phyloP scores from a whole-genome alignment of 306 rosid species.

The Trifolium dubium region DNA sequence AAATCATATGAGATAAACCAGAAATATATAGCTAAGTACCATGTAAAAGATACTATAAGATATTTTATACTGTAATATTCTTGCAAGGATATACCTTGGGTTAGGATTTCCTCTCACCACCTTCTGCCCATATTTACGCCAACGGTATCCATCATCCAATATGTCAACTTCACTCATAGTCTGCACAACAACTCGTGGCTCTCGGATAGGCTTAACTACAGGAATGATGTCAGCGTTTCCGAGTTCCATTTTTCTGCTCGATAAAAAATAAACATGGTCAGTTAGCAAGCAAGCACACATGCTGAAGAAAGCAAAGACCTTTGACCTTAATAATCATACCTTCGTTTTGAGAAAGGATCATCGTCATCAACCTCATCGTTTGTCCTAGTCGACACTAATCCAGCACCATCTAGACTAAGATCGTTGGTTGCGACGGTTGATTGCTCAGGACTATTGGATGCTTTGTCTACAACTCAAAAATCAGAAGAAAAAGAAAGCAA shows the following conservation, averaged over 20 bases:
- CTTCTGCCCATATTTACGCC: conserved; percentile 99
- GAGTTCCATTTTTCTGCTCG: conserved; percentile 81
- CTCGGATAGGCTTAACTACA: conserved; percentile 89
- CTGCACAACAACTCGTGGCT: conserved; percentile 98
- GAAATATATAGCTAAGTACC: background rate
- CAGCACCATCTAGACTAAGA: conserved; percentile 63
- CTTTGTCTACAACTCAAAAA: conserved; percentile 60
- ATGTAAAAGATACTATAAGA: too few relatives aligned
- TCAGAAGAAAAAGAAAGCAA: conserved; percentile 27
- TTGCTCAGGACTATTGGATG: conserved; percentile 60
- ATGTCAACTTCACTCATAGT: conserved; percentile 97
- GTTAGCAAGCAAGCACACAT: conserved; percentile 37
- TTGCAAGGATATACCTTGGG: conserved; percentile 67
- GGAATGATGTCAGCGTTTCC: conserved; percentile 74
- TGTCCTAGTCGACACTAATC: conserved; percentile 54
- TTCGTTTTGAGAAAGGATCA: conserved; percentile 81
- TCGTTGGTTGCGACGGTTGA: conserved; percentile 60
- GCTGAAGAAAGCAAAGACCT: conserved; percentile 28
- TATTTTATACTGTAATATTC: too few relatives aligned
- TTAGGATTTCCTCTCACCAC: conserved; percentile 99
- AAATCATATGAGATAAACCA: conserved; percentile 34
- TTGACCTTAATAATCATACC: conserved; percentile 54
- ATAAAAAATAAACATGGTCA: conserved; percentile 38
- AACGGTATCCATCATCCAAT: conserved; percentile 98
- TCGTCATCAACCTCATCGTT: conserved; percentile 82